Base-by-base conservation (phyloP, 140 eudicot species). In the Stevia rebaudiana region DNA sequence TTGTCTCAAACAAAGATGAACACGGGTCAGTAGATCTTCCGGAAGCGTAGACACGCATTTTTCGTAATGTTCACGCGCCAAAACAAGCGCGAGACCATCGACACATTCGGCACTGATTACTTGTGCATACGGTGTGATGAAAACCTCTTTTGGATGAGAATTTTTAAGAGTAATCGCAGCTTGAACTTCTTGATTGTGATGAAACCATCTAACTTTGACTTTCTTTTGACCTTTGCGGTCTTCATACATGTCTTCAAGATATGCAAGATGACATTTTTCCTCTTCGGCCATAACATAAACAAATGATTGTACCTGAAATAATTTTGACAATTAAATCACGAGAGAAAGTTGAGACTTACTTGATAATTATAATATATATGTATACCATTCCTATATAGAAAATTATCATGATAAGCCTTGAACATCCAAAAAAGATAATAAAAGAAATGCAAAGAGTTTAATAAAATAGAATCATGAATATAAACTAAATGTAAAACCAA, bases 161-260 rank as follows among this genome's bases (percentile, higher is more conserved):
- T 86, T 88, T 28, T 88, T 81, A 43, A 94, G 63, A 16, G 94
- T 76, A 22, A 88, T 77, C 35, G 71, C 82, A 40, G 79, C 94
- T 67, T 73, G 83, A 19, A 94, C 97, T 83, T 94, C 99, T 74
- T 73, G 83, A 67, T 77, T 85, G 61, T 83, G 86, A 70, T 94
- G 99, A 79, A 94, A 94, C 99, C 99, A 94, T 76, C 94, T 78
- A 70, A 94, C 99, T 86, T 86, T 94, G 52, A 94, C 97, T 65
- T 94, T 94, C 81, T 85, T 94, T 74, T 88, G 96, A 65, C 90
- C 78, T 50, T 94, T 94, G 44, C 80, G 65, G 54, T 94, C 99
- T 73, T 94, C 99, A 6, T 94, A 94, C 99, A 94, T 81, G 64
- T 94, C 99, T 78, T 94, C 99, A 17, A 94, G 74, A 70, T 94